Conservation (phyloP, 176 grass and related monocot genomes). For the Hyparrhenia diplandra region DNA sequence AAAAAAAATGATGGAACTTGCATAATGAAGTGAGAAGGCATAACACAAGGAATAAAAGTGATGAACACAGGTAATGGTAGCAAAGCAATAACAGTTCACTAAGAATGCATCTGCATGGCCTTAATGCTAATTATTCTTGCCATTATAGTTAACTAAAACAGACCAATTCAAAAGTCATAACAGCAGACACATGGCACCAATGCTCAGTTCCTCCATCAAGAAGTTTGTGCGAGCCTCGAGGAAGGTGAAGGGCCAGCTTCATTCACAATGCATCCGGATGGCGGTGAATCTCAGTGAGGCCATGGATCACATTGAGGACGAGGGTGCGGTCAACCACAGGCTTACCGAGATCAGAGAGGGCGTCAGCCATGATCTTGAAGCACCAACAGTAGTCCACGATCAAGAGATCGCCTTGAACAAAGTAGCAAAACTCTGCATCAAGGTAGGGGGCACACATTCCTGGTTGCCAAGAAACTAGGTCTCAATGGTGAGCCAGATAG, state of each 20-base stretch:
- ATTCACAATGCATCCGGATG: neutral
- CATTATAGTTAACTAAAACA: slow-evolving; percentile 4
- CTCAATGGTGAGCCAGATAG: neutral
- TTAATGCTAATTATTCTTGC: neutral
- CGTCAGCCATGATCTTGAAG: neutral
- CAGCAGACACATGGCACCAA: neutral
- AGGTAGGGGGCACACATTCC: neutral
- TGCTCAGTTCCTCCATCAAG: neutral
- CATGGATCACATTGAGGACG: neutral
- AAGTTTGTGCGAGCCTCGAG: neutral
- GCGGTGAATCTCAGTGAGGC: neutral
- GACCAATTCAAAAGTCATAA: neutral
- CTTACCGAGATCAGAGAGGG: neutral
- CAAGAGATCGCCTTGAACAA: neutral
- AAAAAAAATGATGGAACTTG: neutral
- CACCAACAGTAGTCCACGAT: neutral
- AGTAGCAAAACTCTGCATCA: neutral
- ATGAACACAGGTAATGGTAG: neutral
- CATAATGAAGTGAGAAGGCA: neutral
- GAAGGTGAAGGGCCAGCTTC: neutral
- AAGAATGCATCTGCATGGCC: neutral
- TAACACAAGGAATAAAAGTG: neutral
- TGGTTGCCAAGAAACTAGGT: neutral
- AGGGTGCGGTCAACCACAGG: neutral
- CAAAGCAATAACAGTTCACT: neutral